Conservation (phyloP, 768 basidiomycete species). For the Lentinula guzmanii region DNA sequence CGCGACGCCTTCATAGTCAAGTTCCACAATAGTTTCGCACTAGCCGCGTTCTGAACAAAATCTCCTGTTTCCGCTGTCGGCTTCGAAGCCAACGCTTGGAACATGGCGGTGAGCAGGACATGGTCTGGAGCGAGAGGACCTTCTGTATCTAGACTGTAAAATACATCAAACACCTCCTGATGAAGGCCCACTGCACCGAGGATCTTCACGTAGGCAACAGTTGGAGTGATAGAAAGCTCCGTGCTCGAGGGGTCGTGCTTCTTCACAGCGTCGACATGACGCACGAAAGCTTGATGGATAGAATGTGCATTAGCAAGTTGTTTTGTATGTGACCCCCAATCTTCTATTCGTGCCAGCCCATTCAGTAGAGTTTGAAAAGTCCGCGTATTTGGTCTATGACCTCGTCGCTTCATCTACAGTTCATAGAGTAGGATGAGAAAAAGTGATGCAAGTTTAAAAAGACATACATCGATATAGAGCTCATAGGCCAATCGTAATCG, state of each 20-base stretch:
- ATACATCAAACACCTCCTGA: constrained; percentile 72
- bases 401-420: constrained; percentile 77
- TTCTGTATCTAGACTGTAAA: constrained; percentile 56
- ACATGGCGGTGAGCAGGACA: constrained; percentile 60
- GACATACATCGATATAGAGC: constrained; percentile 63
- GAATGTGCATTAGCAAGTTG: constrained; percentile 58
- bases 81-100: constrained; percentile 39
- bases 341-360: constrained; percentile 54
- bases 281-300: constrained; percentile 53
- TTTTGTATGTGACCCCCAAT: constrained; percentile 54
- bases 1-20: constrained; percentile 51
- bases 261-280: constrained; percentile 44
- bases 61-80: constrained; percentile 19
- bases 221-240: constrained; percentile 42
- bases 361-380: constrained; percentile 69
- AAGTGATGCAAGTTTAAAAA: not conserved
- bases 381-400: constrained; percentile 59
- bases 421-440: constrained; percentile 1
- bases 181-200: constrained; percentile 55
- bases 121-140: constrained; percentile 59
- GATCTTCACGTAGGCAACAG: constrained; percentile 60
- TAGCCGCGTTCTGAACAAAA: constrained; percentile 43
- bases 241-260: constrained; percentile 37
- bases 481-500: constrained; percentile 55
- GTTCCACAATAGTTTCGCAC: constrained; percentile 69